Evolutionary conservation across 208 protist genomes (phyloP), one percentile per base, ranked within the genome.

Genomic region (Trypanosoma avium): DNA sequence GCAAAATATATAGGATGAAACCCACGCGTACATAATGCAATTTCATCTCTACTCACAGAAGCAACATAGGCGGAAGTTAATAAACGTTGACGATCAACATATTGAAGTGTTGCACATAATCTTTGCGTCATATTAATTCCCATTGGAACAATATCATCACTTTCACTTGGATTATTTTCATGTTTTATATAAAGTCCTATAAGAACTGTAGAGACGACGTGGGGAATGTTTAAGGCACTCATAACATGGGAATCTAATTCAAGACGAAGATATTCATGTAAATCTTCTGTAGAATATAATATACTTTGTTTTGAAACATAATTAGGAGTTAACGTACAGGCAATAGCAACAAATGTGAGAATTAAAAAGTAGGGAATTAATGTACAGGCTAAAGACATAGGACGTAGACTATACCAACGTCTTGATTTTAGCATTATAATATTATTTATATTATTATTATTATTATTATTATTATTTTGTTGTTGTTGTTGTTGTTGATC

Each of bases 181-280:
- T 54, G 30, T 38, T 19, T 8, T 27, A 55, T 43, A 21, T 64
- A 30, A 22, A 54, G 22, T 22, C 43, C 46, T 26, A 54, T 13
- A 24, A 64, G 13, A 24, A 64, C 58, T 12, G 6, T 32, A 35
- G 45, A 1, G 1, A 64, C 17, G 22, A 38, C 12, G 13, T 21
- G 26, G 4, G 58, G 29, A 29, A 54, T 43, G 43, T 64, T 35
- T n/a, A 54, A 19, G 6, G 30, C 43, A 32, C 29, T 43, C 15
- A 21, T n/a, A 26, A 64, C 0, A 7, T 64, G 58, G 15, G 58
- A 64, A 29, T 36, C 15, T 26, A 64, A 3, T 26, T 55, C 42
- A 26, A 64, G 32, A 2, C 30, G 58, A 43, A 45, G 15, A 43
- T 64, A 54, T 10, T 38, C 19, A 54, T 64, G 58, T 17, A 54